Percentiles rank a stretch among this genome's conserved stretches.
Evolutionary conservation across 164 flowering plant genomes (phyloP).

Genomic region (Sedum album): DNA sequence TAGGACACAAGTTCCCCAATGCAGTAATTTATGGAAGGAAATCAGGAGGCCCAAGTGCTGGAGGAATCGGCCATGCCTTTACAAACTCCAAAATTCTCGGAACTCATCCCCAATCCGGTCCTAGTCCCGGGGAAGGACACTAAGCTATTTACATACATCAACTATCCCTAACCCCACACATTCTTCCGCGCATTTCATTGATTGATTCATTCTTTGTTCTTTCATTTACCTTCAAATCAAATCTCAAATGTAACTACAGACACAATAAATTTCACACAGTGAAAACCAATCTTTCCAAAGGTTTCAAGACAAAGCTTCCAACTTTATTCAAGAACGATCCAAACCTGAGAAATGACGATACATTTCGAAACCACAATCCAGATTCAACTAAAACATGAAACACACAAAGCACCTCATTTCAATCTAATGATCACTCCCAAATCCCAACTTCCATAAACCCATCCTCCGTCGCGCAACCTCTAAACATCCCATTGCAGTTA

Average conservation of each 20-base stretch:
- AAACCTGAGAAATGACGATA: neutral
- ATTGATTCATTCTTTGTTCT: conserved; percentile 1
- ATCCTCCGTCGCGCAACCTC: conserved; percentile 83
- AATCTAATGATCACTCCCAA: conserved; percentile 49
- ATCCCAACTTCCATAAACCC: conserved; percentile 87
- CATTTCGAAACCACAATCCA: neutral
- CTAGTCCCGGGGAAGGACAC: conserved; percentile 1
- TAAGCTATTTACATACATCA: neutral
- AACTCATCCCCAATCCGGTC: neutral
- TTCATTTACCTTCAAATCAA: neutral
- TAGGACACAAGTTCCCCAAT: neutral
- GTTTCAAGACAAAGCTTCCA: neutral
- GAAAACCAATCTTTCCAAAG: neutral
- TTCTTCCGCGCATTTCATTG: neutral
- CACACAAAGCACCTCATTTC: neutral
- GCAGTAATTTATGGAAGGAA: neutral
- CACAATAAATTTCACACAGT: neutral
- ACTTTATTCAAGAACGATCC: neutral
- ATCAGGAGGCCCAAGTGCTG: neutral
- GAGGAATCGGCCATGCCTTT: neutral
- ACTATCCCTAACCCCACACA: neutral
- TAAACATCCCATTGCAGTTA: conserved; percentile 76
- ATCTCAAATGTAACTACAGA: neutral
- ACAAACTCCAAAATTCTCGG: neutral
- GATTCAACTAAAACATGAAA: neutral